phyloP scores from a whole-genome alignment of 371 early-diverging fungal genomes.

The Mucor mucedo region DNA sequence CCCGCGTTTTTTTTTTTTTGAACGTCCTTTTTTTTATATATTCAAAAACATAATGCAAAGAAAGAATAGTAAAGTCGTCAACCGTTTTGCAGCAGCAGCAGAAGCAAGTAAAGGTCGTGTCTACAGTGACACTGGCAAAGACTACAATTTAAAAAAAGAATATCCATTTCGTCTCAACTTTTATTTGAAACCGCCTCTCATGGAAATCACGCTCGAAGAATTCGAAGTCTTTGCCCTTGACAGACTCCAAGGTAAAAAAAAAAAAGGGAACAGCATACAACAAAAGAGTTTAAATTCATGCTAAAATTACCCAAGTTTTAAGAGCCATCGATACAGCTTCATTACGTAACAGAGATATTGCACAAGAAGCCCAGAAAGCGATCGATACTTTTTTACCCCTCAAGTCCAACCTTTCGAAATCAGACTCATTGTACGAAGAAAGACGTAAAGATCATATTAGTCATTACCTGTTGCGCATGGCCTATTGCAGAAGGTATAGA shows the following conservation, averaged over 20 bases:
- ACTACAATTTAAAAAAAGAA: slow-evolving; percentile 24
- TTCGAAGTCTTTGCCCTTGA: slow-evolving; percentile 93
- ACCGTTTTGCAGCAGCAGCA: slow-evolving; percentile 36
- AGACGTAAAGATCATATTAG: slow-evolving; percentile 91
- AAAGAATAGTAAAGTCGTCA: slow-evolving; percentile 24
- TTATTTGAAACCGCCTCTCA: slow-evolving; percentile 76
- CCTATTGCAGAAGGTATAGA: slow-evolving; percentile 82
- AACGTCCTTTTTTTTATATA: neutral
- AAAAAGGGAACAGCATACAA: too few species aligned
- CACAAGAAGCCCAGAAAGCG: slow-evolving; percentile 59
- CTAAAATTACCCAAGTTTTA: slow-evolving; percentile 55
- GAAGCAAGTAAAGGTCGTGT: slow-evolving; percentile 13
- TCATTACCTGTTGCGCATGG: slow-evolving; percentile 93
- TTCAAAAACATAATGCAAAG: slow-evolving; percentile 18
- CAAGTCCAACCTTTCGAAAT: slow-evolving; percentile 49
- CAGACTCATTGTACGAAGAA: slow-evolving; percentile 61
- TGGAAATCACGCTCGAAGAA: slow-evolving; percentile 87
- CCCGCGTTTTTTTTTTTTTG: slow-evolving; percentile 19
- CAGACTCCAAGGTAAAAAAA: slow-evolving; percentile 75
- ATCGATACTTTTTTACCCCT: slow-evolving; percentile 75
- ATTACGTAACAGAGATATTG: slow-evolving; percentile 75
- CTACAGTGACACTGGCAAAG: slow-evolving; percentile 14
- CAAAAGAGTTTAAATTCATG: slow-evolving; percentile 13
- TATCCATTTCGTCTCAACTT: slow-evolving; percentile 85
- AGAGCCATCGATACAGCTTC: slow-evolving; percentile 83